These are phyloP conservation scores for Alisma plantagoaquatica DNA, from an alignment of 106 monocot genomes.

Conservation along the genomic window DNA sequence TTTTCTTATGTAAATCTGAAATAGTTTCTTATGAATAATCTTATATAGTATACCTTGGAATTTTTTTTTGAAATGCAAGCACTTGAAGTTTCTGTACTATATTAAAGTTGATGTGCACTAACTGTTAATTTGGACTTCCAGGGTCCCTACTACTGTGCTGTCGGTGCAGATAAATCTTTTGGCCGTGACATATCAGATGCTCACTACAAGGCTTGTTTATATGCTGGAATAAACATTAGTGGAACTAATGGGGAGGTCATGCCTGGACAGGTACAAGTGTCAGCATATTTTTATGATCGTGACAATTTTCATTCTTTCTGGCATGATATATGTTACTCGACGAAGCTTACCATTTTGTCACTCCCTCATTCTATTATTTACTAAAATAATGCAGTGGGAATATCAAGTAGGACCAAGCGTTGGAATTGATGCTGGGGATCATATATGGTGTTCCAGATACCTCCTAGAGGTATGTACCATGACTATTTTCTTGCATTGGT, in stretches of 20 bases:
- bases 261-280: constrained; percentile 56
- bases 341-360: not conserved
- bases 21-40: no score
- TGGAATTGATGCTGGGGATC: constrained; percentile 62
- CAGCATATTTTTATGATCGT: not conserved
- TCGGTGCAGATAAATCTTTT: constrained; percentile 58
- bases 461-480: constrained; percentile 47
- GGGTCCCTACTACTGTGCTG: constrained; percentile 51
- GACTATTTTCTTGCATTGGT: not conserved
- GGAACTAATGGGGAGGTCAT: constrained; percentile 79
- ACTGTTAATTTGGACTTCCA: no score
- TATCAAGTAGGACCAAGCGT: constrained; percentile 82
- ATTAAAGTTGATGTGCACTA: no score
- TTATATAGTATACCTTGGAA: no score
- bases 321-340: no score
- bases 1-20: no score
- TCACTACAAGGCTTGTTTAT: constrained; percentile 70
- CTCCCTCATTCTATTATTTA: not conserved
- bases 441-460: constrained; percentile 66
- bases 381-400: constrained; percentile 45
- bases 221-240: constrained; percentile 73
- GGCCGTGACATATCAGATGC: constrained; percentile 79
- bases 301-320: no score
- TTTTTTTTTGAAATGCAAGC: no score
- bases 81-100: no score